Base-by-base conservation (phyloP, 352 stramenopile genomes). In the Detonula confervacea region DNA sequence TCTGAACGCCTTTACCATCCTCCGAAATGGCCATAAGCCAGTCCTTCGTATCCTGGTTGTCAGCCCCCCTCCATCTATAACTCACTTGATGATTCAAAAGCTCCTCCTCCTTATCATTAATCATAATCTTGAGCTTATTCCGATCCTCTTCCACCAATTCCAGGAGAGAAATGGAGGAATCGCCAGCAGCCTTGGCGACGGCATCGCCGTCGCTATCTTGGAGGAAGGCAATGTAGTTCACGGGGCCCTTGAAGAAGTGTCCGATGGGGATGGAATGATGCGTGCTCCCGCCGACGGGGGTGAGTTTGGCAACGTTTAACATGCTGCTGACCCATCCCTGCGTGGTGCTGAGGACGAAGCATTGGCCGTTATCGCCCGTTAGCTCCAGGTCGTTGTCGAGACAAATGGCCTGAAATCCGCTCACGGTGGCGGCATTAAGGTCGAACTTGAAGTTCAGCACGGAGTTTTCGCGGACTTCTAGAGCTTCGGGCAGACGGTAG, bases 371-470 rank as follows among this genome's bases (percentile, higher is more conserved):
- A 6, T 24, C 9, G 3, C 55, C 55, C 2, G 65, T 74, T n/a
- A 52, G 1, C n/a, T 74, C 65, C 12, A 1, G 2, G 27, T 74
- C 65, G 25, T 62, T 4, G 27, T 74, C 65, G 1, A 70, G 22
- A 18, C 65, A 74, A 3, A 74, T 27, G 5, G 65, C 49, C 24
- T 67, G 25, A 42, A 74, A 74, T 14, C 61, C 61, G 9, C n/a
- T 14, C 4, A 39, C 30, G 24, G 65, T 67, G 2, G 25, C 52
- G 11, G 49, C 7, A 24, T 30, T 54, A 9, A 74, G 18, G 4
- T 20, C 35, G 27, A 74, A 74, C 2, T 25, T 39, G 65, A 74
- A 74, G 25, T 68, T n/a, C 54, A 74, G n/a, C 6, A 67, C 42
- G 6, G 65, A 6, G 25, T 74, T 33, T 16, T 20, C 1, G 11